A percentile compares a stretch with the other conserved stretches of the same genome.
These are phyloP conservation scores for Oxyria digyna DNA, from an alignment of 148 eudicot genomes.

Conservation along the genomic window DNA sequence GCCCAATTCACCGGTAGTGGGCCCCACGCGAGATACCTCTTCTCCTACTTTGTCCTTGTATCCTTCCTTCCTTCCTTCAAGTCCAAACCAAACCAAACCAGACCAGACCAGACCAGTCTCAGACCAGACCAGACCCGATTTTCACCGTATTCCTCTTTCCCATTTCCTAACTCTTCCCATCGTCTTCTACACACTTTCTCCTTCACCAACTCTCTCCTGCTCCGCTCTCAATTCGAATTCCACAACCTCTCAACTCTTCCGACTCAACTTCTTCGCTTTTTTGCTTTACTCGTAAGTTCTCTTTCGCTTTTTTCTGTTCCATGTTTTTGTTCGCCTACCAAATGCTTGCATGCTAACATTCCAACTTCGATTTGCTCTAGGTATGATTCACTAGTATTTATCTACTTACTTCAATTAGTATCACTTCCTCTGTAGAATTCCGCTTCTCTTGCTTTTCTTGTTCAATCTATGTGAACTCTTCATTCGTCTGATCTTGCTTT, in stretches of 20 bases:
- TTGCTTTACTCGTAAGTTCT: background rate
- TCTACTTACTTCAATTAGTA: background rate
- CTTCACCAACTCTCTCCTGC: background rate
- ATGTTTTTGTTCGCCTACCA: background rate
- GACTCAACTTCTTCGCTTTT: background rate
- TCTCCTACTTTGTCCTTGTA: background rate
- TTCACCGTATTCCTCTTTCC: background rate
- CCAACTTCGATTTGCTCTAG: background rate
- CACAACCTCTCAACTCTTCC: background rate
- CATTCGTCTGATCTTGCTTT: background rate
- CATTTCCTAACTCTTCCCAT: background rate
- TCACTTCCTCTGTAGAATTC: background rate
- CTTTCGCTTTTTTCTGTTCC: background rate
- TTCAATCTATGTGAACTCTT: background rate
- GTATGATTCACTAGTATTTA: background rate
- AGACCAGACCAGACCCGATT: background rate
- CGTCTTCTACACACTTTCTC: slow-evolving; percentile 1
- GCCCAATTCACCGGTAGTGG: background rate
- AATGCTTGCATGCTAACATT: background rate
- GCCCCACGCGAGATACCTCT: slow-evolving; percentile 1
- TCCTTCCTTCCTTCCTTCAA: background rate
- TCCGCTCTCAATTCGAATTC: background rate
- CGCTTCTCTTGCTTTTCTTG: background rate
- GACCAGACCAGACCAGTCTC: too few relatives aligned
- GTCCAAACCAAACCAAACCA: too few relatives aligned